Conservation (phyloP, 164 flowering plant genomes). For the Paratinospora sagittata region DNA sequence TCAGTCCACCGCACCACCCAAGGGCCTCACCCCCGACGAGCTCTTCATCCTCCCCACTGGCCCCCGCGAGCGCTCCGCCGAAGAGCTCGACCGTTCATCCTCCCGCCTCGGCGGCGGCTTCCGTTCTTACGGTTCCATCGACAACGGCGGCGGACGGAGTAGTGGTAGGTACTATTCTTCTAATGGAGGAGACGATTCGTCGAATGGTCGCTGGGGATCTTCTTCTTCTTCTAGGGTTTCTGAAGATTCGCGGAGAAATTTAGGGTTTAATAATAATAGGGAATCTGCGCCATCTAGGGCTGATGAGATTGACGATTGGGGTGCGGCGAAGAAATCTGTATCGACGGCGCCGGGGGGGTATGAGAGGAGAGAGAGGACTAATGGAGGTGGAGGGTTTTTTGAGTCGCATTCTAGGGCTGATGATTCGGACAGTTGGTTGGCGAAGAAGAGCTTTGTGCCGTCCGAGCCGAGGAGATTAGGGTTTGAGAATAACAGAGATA, state of each 20-base stretch:
- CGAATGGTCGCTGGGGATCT: constrained; percentile 33
- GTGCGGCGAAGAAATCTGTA: constrained; percentile 56
- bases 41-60: constrained; percentile 63
- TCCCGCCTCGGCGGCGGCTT: constrained; percentile 67
- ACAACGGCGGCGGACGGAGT: background rate
- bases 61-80: constrained; percentile 73
- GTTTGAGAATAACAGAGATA: constrained; percentile 8
- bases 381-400: constrained; percentile 43
- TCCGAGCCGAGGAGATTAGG: constrained; percentile 24
- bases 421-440: constrained; percentile 54
- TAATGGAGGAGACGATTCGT: constrained; percentile 34
- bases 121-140: constrained; percentile 37
- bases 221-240: constrained; percentile 30
- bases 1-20: constrained; percentile 7
- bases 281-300: constrained; percentile 67
- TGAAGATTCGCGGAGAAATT: constrained; percentile 27
- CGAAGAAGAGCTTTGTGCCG: constrained; percentile 32
- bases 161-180: constrained; percentile 14
- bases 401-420: constrained; percentile 73
- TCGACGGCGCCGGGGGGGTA: constrained; percentile 24
- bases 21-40: constrained; percentile 53
- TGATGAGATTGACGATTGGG: constrained; percentile 94
- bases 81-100: constrained; percentile 56
- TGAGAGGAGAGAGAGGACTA: constrained; percentile 35
- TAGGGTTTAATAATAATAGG: constrained; percentile 26